Base-by-base conservation (phyloP, 805 yeast genomes). In the Candida koratica region DNA sequence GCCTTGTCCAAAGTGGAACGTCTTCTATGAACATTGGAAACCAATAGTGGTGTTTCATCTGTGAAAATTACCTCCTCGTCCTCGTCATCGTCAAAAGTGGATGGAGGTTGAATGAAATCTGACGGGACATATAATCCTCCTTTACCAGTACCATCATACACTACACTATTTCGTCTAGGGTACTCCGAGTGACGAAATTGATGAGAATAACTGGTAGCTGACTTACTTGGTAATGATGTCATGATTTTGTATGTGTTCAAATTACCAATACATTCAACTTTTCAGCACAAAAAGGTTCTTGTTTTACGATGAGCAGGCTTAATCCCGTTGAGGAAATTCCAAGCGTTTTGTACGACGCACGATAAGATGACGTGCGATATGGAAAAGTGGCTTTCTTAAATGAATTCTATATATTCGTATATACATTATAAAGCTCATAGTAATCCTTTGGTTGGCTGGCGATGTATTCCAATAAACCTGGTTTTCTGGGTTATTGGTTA, bases 61-160 rank as follows among this genome's bases (percentile, higher is more conserved):
- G 13, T 15, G 3, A 19, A 19, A 6, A 27, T 22, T 22, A 17
- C 27, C 6, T 39, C 46, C 17, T 45, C 55, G 2, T 44, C 47
- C 6, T 43, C 36, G 15, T 29, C 45, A 17, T 38, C 42, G 23
- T 20, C 23, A 5, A 22, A 4, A 35, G 11, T 35, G 37, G 24
- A 23, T 16, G 27, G 18, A 10, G 17, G 10, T 24, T 14, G 44
- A n/a, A 49, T 53, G 47, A 75, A 75, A 52, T 75, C 80, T 22
- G 63, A 60, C 0, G 79, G 79, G n/a, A 71, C 51, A 38, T 58
- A 75, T 3, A 75, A 54, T 0, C 79, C 78, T 3, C 72, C 69
- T 42, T 77, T 64, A 4, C 79, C 77, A 4, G 67, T 52, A 1
- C 77, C 71, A 2, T 78, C 79, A 34, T 60, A 71, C 0, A 73